These are phyloP conservation scores for Apophysomyces elegans DNA, from an alignment of 371 early-diverging fungal species.

Conservation along the genomic window DNA sequence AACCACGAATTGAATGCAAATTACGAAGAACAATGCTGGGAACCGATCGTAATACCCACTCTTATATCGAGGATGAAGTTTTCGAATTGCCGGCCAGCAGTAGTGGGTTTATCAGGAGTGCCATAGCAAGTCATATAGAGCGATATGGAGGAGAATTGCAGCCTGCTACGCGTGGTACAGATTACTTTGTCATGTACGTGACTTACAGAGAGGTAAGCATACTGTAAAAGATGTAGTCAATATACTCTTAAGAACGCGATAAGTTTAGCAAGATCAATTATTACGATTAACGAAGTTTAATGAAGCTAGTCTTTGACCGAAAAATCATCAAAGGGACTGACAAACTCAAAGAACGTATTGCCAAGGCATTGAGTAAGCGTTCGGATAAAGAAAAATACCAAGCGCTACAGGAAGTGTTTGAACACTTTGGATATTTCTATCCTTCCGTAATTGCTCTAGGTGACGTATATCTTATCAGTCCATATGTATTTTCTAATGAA, in stretches of 20 bases:
- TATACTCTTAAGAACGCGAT: no score
- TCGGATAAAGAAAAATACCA: not conserved
- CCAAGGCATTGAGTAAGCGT: not conserved
- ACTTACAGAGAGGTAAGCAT: not conserved
- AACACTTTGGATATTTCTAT: not conserved
- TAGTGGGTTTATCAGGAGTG: not conserved
- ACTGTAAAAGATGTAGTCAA: not conserved
- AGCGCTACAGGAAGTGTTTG: not conserved
- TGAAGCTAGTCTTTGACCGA: not conserved
- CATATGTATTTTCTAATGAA: not conserved
- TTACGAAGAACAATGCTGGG: not conserved
- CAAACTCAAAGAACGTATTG: not conserved
- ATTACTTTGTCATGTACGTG: not conserved
- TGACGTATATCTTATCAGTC: not conserved
- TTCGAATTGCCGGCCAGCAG: not conserved
- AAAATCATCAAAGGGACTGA: not conserved
- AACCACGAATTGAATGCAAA: not conserved
- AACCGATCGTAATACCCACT: not conserved
- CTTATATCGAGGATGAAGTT: not conserved
- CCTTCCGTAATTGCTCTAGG: not conserved
- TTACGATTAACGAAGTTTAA: not conserved
- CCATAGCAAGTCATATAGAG: not conserved
- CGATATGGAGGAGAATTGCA: not conserved
- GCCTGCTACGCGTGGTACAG: not conserved
- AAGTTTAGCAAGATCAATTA: no score